These are phyloP conservation scores for Aspergillus hancockii DNA, from an alignment of 495 filamentous ascomycete genomes.

Conservation along the genomic window DNA sequence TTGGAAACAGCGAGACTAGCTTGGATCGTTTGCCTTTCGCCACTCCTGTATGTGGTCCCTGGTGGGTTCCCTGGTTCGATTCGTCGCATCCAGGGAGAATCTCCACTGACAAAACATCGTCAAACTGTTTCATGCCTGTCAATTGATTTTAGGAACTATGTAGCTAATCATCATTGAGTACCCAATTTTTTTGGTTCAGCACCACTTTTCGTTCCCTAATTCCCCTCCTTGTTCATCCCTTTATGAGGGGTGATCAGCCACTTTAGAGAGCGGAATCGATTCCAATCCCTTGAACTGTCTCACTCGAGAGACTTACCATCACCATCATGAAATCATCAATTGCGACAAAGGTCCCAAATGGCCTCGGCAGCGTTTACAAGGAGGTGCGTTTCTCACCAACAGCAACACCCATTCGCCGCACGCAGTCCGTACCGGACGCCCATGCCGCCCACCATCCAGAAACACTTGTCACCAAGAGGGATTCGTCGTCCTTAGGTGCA, in stretches of 20 bases:
- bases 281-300: neutral
- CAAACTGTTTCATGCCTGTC: constrained; percentile 1
- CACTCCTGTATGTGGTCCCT: constrained; percentile 3
- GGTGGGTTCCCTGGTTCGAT: constrained; percentile 8
- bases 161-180: constrained; percentile 6
- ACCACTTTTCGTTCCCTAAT: constrained; percentile 1
- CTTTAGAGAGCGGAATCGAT: neutral
- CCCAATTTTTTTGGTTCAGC: constrained; percentile 10
- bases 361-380: constrained; percentile 47
- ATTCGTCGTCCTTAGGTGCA: constrained; percentile 24
- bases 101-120: constrained; percentile 5
- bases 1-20: neutral
- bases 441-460: constrained; percentile 25
- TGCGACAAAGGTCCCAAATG: constrained; percentile 30
- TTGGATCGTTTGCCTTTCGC: neutral
- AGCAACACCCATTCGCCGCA: constrained; percentile 39
- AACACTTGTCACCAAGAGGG: constrained; percentile 15
- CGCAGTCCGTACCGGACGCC: constrained; percentile 39
- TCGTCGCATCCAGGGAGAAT: neutral
- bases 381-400: constrained; percentile 52
- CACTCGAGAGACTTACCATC: constrained; percentile 5
- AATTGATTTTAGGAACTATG: constrained; percentile 2
- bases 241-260: constrained; percentile 6
- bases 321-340: constrained; percentile 35
- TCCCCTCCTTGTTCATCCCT: neutral